Evolutionary conservation across 768 basidiomycete species (phyloP).

Genomic region (Mycena floridula): DNA sequence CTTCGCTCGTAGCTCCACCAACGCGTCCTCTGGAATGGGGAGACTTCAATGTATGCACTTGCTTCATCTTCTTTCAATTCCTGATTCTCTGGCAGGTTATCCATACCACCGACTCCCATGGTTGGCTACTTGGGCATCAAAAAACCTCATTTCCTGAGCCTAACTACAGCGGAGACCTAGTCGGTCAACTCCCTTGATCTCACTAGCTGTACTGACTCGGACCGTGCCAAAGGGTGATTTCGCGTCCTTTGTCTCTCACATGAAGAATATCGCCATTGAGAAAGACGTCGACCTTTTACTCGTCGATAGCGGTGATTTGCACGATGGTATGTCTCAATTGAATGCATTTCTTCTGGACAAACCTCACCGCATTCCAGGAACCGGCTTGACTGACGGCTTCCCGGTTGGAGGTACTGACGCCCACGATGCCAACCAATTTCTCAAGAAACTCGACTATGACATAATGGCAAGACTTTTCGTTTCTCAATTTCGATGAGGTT

Average conservation of each 20-base stretch:
- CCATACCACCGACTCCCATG: slow-evolving; percentile 81
- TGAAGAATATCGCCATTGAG: slow-evolving; percentile 66
- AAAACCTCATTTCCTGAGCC: slow-evolving; percentile 69
- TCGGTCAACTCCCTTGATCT: no score
- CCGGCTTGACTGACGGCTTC: slow-evolving; percentile 73
- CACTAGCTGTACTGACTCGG: not conserved
- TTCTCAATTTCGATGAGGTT: slow-evolving; percentile 6
- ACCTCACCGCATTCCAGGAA: slow-evolving; percentile 34
- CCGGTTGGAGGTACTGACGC: slow-evolving; percentile 66
- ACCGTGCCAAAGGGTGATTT: slow-evolving; percentile 63
- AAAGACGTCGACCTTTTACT: slow-evolving; percentile 79
- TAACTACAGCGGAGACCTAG: slow-evolving; percentile 70
- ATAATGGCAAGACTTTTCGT: slow-evolving; percentile 71
- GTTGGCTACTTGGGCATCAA: slow-evolving; percentile 80
- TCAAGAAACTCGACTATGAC: slow-evolving; percentile 73
- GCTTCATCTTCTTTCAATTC: no score
- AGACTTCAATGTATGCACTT: slow-evolving; percentile 87
- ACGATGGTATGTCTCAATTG: slow-evolving; percentile 41
- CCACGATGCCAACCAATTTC: slow-evolving; percentile 75
- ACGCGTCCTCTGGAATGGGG: slow-evolving; percentile 72
- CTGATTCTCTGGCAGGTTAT: no score
- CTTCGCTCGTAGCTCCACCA: slow-evolving; percentile 45
- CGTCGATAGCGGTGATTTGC: slow-evolving; percentile 76
- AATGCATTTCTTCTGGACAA: no score
- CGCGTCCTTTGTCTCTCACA: slow-evolving; percentile 76